These are phyloP conservation scores for Gardenia jasminoides DNA, from an alignment of 257 asterid species.

Conservation along the genomic window DNA sequence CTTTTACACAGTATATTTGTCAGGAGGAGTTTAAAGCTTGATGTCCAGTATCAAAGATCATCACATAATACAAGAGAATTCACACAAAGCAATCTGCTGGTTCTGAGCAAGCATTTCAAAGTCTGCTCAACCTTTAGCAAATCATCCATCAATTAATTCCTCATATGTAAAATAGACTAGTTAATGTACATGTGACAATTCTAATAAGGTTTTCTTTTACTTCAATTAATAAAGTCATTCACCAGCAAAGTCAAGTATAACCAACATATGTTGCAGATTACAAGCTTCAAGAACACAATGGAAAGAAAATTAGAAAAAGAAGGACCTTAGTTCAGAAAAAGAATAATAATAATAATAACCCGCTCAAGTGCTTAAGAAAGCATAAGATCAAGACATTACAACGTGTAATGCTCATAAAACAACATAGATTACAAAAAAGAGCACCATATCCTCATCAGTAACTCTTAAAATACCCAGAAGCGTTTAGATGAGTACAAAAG, in stretches of 20 bases:
- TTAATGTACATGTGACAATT: not conserved
- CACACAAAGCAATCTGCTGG: not conserved
- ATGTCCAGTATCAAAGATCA: not conserved
- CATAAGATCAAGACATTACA: not conserved
- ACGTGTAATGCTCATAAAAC: not conserved
- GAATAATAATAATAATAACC: not conserved
- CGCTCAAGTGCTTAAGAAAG: not conserved
- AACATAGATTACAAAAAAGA: not conserved
- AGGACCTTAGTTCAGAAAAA: not conserved
- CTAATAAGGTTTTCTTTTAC: not conserved
- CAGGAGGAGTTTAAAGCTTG: not conserved
- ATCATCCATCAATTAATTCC: not conserved
- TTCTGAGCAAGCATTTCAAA: not conserved
- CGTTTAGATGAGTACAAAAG: not conserved
- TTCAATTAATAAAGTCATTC: not conserved
- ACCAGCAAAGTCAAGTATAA: not conserved
- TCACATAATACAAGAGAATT: not conserved
- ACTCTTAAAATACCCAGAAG: not conserved
- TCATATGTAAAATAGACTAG: not conserved
- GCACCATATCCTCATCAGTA: not conserved
- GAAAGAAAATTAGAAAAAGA: not conserved
- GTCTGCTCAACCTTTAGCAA: not conserved
- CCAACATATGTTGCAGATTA: not conserved
- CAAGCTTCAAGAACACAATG: not conserved
- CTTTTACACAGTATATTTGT: not conserved